These are phyloP conservation scores for Sphaerulina populicola DNA, from an alignment of 2,329 filamentous ascomycete species.

Conservation along the genomic window DNA sequence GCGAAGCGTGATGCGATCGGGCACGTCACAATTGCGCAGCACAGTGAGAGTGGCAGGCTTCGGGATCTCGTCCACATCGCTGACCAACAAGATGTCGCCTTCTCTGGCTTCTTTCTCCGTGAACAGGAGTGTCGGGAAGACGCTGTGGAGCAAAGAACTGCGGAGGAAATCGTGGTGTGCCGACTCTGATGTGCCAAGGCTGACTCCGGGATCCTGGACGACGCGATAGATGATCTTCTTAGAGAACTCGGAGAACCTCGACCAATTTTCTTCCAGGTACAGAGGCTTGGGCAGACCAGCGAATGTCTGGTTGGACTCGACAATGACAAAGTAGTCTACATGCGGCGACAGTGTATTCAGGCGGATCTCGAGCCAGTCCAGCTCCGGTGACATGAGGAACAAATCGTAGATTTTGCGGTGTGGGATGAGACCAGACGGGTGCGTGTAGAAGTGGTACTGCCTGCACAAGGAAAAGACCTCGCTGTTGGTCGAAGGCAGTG, in stretches of 20 bases:
- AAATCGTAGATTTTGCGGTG: constrained; percentile 53
- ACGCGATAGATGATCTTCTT: constrained; percentile 55
- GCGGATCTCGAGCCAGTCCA: constrained; percentile 59
- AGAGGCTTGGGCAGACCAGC: constrained; percentile 51
- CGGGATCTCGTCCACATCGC: constrained; percentile 55
- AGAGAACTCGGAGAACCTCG: constrained; percentile 46
- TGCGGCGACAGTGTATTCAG: constrained; percentile 50
- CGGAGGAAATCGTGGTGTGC: constrained; percentile 48
- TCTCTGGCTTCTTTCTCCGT: constrained; percentile 35
- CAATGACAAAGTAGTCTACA: constrained; percentile 58
- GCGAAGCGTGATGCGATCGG: constrained; percentile 24
- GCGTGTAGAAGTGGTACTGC: background rate
- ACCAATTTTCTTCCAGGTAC: constrained; percentile 46
- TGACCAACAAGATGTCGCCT: constrained; percentile 52
- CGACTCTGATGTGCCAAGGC: constrained; percentile 40
- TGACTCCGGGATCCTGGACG: constrained; percentile 38
- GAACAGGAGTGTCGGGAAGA: constrained; percentile 44
- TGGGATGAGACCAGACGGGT: background rate
- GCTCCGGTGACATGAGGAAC: constrained; percentile 54
- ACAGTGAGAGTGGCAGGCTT: constrained; percentile 24
- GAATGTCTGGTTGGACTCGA: constrained; percentile 53
- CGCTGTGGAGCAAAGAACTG: constrained; percentile 52
- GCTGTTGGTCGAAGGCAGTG: too few relatives aligned
- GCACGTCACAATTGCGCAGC: constrained; percentile 24
- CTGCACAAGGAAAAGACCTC: too few relatives aligned